phyloP scores from a whole-genome alignment of 805 yeast genomes.

The Diddensiella santjacobensis region DNA sequence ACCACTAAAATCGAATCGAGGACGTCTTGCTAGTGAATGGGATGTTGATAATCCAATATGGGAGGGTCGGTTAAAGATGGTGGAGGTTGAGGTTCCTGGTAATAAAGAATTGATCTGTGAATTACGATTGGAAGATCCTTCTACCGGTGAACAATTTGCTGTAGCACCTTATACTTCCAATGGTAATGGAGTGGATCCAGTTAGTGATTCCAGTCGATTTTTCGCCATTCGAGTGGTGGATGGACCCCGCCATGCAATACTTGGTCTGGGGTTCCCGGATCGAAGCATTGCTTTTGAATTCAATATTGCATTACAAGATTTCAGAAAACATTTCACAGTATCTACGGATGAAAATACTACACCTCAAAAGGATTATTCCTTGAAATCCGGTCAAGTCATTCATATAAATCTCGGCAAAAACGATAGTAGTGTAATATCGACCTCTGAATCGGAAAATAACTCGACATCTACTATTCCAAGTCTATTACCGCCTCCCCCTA shows the following conservation, averaged over 20 bases:
- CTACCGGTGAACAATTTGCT: slow-evolving; percentile 36
- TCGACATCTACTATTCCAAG: slow-evolving; percentile 17
- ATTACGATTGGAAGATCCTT: slow-evolving; percentile 30
- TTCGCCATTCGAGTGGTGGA: slow-evolving; percentile 36
- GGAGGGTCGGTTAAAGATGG: slow-evolving; percentile 33
- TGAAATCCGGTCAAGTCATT: slow-evolving; percentile 27
- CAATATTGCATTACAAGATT: slow-evolving; percentile 37
- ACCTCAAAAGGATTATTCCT: slow-evolving; percentile 24
- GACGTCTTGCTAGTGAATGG: slow-evolving; percentile 33
- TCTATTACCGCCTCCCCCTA: slow-evolving; percentile 30
- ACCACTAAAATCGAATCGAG: slow-evolving; percentile 26
- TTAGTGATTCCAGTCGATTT: slow-evolving; percentile 33
- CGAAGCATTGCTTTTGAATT: slow-evolving; percentile 36
- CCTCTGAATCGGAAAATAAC: neutral
- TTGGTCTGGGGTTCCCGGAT: slow-evolving; percentile 42
- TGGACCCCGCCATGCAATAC: slow-evolving; percentile 35
- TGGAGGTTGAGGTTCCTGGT: slow-evolving; percentile 24
- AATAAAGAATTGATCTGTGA: slow-evolving; percentile 25
- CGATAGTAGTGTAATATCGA: neutral
- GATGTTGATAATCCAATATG: slow-evolving; percentile 36
- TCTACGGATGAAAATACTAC: slow-evolving; percentile 2
- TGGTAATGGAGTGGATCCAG: slow-evolving; percentile 34
- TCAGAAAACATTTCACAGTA: slow-evolving; percentile 21
- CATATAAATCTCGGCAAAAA: slow-evolving; percentile 22
- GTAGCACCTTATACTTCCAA: slow-evolving; percentile 32